phyloP scores from a whole-genome alignment of 345 rosid genomes.

The Salix koriyanagi region DNA sequence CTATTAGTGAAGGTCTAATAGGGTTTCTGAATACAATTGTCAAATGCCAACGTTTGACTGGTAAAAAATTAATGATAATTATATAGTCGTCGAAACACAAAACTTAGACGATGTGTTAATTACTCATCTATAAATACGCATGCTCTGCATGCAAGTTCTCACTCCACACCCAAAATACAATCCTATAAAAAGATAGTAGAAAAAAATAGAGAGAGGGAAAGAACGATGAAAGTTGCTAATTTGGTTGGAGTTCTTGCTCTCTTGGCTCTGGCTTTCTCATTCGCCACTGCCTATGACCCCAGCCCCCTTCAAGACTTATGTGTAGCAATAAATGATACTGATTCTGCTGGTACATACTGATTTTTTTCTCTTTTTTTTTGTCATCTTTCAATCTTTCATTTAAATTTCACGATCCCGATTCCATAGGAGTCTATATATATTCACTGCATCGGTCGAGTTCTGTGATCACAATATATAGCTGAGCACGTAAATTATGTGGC shows the following conservation, averaged over 20 bases:
- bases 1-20: too few species aligned
- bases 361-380: background rate
- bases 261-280: background rate
- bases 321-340: background rate
- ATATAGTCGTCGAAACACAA: background rate
- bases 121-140: background rate
- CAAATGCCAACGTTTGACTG: too few species aligned
- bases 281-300: constrained; percentile 8
- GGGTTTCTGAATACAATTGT: too few species aligned
- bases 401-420: background rate
- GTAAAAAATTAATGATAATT: too few species aligned
- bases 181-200: too few species aligned
- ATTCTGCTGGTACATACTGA: background rate
- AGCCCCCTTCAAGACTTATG: constrained; percentile 15
- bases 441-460: background rate
- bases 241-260: background rate
- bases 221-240: background rate
- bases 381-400: background rate
- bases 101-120: background rate
- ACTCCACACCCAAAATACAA: background rate
- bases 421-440: background rate
- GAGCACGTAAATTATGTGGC: background rate
- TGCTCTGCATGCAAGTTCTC: background rate
- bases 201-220: background rate
- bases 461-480: too few species aligned